Conservation (phyloP, 352 stramenopile species). For the Labyrinthula sp. region DNA sequence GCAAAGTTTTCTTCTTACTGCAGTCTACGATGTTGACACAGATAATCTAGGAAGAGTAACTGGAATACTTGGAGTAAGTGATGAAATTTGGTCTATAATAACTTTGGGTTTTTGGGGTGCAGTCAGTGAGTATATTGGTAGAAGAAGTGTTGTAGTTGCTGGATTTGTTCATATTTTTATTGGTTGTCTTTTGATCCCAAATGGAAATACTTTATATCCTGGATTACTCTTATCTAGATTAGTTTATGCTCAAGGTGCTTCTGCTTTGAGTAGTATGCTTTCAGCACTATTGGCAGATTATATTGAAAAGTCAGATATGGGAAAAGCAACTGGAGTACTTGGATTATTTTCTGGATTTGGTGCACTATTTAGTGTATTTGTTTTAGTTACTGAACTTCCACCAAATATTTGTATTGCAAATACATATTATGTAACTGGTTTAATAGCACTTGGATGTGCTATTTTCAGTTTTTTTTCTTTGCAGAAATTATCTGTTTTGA, state of each 20-base stretch:
- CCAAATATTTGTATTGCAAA: constrained; percentile 8
- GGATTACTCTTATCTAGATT: constrained; percentile 8
- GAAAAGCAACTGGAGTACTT: constrained; percentile 6
- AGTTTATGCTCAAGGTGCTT: constrained; percentile 6
- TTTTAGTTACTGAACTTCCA: constrained; percentile 10
- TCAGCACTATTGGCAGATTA: constrained; percentile 10
- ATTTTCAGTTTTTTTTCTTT: no score
- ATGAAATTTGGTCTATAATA: constrained; percentile 16
- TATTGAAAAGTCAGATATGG: constrained; percentile 2
- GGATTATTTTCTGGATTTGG: constrained; percentile 15
- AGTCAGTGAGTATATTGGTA: constrained; percentile 7
- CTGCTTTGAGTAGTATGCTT: constrained; percentile 9
- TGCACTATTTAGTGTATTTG: constrained; percentile 15
- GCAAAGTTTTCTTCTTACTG: constrained; percentile 17
- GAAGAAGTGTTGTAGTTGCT: not conserved
- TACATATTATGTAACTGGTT: constrained; percentile 8
- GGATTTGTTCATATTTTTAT: not conserved
- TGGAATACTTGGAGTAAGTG: constrained; percentile 7
- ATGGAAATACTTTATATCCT: constrained; percentile 16
- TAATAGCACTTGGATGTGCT: constrained; percentile 4
- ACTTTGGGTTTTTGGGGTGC: constrained; percentile 6
- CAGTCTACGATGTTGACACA: constrained; percentile 7
- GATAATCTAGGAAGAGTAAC: constrained; percentile 18
- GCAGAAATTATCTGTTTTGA: no score
- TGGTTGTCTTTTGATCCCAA: constrained; percentile 7